Evolutionary conservation across 139 green algal genomes (phyloP), one percentile per base, ranked within the genome.

Genomic region (Chlorella sorokiniana): DNA sequence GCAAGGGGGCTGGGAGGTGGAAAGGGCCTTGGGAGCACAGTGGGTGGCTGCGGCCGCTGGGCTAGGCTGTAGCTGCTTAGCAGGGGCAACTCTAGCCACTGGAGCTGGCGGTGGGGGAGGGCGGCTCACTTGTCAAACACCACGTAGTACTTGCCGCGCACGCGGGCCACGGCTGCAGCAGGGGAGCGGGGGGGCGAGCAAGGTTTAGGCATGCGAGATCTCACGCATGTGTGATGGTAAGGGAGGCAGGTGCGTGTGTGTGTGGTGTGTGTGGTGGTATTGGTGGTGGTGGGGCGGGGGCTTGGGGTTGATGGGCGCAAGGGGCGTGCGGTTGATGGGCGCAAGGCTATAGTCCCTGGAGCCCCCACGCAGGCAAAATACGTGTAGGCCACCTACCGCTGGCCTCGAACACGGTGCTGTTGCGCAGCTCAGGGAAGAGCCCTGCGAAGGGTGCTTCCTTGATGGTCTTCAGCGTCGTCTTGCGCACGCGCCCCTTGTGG

Each of bases 41-140:
- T n/a, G n/a, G n/a, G n/a, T n/a, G n/a, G n/a, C n/a, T n/a, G n/a
- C n/a, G n/a, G n/a, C n/a, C n/a, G n/a, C n/a, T n/a, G n/a, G n/a
- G n/a, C n/a, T n/a, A n/a, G n/a, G n/a, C n/a, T n/a, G n/a, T n/a
- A 44, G n/a, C n/a, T 23, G 8, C 63, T 69, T 29, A 41, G 8
- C 63, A 22, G 8, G n/a, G 27, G 8, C 31, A 41, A 40, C 27
- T 29, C 27, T 27, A 59, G 25, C 3, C 14, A 61, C 63, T 41
- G 62, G 16, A 54, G 10, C 1, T 54, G 38, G 10, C 23, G 8
- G 40, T 54, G 33, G 33, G 35, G 35, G 2, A 45, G 64, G 31
- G 9, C 22, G 64, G 18, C 77, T 22, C 51, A 85, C 41, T 56
- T 82, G 56, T 86, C 81, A 77, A 86, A 86, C 29, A 86, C 71